Evolutionary conservation across 306 rosid species (phyloP).

Genomic region (Potentilla sterilis): DNA sequence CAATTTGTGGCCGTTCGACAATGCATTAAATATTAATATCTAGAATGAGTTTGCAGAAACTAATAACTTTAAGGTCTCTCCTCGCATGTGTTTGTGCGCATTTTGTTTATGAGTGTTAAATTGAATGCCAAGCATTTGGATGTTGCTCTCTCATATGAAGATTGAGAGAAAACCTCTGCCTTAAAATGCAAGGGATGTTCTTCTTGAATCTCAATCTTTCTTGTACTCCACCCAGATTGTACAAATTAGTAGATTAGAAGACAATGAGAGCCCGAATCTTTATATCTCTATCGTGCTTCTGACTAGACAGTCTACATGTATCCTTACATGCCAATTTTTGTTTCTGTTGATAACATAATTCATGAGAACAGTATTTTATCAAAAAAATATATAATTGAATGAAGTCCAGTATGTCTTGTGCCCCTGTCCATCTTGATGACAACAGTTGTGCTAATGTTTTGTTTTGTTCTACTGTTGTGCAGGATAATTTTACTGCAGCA

Average conservation of each 20-base stretch:
- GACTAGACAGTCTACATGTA: too few species aligned
- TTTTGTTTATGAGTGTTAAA: neutral
- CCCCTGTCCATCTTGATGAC: neutral
- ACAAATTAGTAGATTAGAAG: too few species aligned
- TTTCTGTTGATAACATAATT: neutral
- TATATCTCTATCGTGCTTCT: neutral
- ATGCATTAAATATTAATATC: neutral
- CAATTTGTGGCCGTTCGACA: neutral
- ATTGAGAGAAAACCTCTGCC: neutral
- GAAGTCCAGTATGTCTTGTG: neutral
- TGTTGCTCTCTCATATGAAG: neutral
- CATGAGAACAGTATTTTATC: neutral
- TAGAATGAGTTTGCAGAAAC: neutral
- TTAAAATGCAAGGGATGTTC: neutral
- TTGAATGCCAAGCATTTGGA: neutral
- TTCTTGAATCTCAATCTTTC: neutral
- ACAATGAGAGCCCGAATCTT: too few species aligned
- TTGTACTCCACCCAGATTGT: neutral
- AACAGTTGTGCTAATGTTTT: slow-evolving; percentile 13
- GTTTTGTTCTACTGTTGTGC: slow-evolving; percentile 27
- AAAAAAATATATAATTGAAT: neutral
- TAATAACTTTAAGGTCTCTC: neutral
- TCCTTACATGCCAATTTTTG: too few species aligned
- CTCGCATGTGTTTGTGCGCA: neutral
- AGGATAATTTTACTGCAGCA: slow-evolving; percentile 79